These are phyloP conservation scores for Tritrichomonas foetus DNA, from an alignment of 208 protist species.

Conservation along the genomic window DNA sequence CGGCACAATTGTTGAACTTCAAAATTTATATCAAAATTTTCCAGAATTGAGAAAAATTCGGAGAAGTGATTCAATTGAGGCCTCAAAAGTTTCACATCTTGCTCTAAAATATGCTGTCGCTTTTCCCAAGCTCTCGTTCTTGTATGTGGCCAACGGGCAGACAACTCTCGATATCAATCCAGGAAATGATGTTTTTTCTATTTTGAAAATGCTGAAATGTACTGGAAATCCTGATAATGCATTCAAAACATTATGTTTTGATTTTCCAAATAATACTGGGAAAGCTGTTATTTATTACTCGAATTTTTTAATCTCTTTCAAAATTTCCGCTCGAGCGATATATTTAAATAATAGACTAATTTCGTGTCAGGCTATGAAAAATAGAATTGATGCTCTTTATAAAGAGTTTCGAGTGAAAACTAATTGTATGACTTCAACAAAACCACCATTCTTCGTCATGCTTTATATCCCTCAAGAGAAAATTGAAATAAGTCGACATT, in stretches of 20 bases:
- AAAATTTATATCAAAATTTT: conserved; percentile 12
- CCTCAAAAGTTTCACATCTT: not conserved
- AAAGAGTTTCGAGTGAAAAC: not conserved
- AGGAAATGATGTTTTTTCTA: not conserved
- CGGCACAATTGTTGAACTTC: not conserved
- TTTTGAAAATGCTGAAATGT: not conserved
- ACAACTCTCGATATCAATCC: not conserved
- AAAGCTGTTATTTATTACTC: not conserved
- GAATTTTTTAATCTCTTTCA: not conserved
- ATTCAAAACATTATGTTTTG: not conserved
- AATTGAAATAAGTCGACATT: not conserved
- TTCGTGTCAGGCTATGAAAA: not conserved
- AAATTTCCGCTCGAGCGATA: not conserved
- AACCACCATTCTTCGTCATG: not conserved
- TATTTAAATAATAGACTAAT: not conserved
- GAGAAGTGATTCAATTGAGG: not conserved
- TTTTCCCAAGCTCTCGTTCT: not conserved
- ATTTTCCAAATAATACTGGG: not conserved
- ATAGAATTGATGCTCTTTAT: not conserved
- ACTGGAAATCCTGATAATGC: not conserved
- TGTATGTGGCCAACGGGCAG: not conserved
- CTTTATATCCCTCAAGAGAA: not conserved
- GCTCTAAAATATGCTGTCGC: not conserved
- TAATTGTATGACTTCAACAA: not conserved
- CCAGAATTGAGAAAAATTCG: not conserved